Base-by-base conservation (phyloP, 495 filamentous ascomycete species). In the Penicillium diatomitis region DNA sequence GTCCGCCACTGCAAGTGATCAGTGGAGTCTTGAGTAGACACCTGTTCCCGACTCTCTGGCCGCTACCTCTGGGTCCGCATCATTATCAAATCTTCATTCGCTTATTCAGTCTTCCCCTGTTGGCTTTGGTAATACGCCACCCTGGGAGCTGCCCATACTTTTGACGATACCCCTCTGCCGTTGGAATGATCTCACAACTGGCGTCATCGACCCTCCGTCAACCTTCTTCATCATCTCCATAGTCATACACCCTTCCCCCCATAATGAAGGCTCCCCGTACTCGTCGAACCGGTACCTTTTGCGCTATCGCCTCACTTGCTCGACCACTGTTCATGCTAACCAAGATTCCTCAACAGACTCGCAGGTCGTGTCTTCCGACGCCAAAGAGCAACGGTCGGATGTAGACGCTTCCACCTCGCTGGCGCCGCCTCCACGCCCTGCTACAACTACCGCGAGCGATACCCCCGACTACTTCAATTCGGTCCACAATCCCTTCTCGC, bases 391-490 rank as follows among this genome's bases (percentile, higher is more conserved):
- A 12, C 71, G 68, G 45, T 43, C 67, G 8, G 64, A 62, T 33
- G 64, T 60, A 53, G 71, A 70, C 12, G 49, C 64, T 37, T 67
- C 79, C 61, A 70, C 63, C 53, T 73, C 77, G 53, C 79, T 92
- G 63, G 85, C 84, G 50, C 87, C 87, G 54, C 87, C 88, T 55
- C 86, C 87, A 41, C 86, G 85, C 65, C 88, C 88, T 42, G 69
- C 71, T 34, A 76, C 78, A 44, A 66, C 77, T 53, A 65, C 68
- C 50, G 62, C 75, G 53, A 58, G 68, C 49, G 78, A 84, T 59
- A 80, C 77, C n/a, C 79, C 82, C 32, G 86, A 92, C 60, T 91
- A 90, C 70, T 94, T 90, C 69, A 81, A 78, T 35, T 76, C 70
- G 44, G 73, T 79, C 32, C 75, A 83, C 61, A 77, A 69, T 60